Base-by-base conservation (phyloP, 768 basidiomycete genomes). In the Boletus reticuloceps region DNA sequence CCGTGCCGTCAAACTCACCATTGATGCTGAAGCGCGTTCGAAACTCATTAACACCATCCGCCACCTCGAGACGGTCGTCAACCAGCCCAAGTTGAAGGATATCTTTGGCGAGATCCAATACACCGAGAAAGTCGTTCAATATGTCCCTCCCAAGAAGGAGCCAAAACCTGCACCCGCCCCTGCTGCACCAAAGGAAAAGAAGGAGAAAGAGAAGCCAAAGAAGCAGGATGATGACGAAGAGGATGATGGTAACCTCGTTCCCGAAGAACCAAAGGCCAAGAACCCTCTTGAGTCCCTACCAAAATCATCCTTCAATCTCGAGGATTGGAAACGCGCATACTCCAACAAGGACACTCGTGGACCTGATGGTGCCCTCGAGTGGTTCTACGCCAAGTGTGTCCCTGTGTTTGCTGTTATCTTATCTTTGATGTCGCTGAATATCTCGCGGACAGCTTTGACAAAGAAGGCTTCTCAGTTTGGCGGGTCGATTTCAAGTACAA, bases 271-370 rank as follows among this genome's bases (percentile, higher is more conserved):
- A 62, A 96, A 96, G 72, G 82, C 75, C 54, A 94, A 95, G 83
- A 96, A 97, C 82, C 96, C 96, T 27, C 85, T 96, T 50, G 96
- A 97, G 60, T 80, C 83, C 58, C 84, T 98, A 39, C 93, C 94
- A 63, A 95, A 91, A 74, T 89, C 90, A 12, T 75, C 82, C 6
- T 85, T 91, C 74, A 93, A 93, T 78, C 84, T 94, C 53, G 90
- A 96, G 73, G 94, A 98, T 75, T 97, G 93, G 94, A 98, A 98
- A 74, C 87, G 92, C 43, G 88, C 90, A 42, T 99, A 98, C 80
- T 97, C 94, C 66, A 98, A 98, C 88, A 86, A 88, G 72, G 94
- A 98, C n/a, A 98, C 95, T 38, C 86, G 90, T 51, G 92, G 90
- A 37, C 62, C 88, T 17, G 84, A 73, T 42, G 94, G 91, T 59